Base-by-base conservation (phyloP, 805 yeast genomes). In the Candida vartiovaarae region DNA sequence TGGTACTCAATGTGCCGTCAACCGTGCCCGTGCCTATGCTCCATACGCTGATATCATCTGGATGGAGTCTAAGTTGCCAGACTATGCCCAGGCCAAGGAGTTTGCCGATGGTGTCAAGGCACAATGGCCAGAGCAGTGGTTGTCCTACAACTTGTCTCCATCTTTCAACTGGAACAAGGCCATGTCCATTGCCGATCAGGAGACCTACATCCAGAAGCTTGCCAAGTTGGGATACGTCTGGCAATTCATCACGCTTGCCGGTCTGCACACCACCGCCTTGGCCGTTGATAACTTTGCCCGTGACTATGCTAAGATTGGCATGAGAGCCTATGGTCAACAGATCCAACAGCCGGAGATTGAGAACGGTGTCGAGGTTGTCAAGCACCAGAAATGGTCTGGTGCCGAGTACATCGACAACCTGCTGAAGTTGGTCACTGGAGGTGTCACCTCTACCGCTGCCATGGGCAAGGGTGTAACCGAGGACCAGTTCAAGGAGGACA, bases 381-480 rank as follows among this genome's bases (percentile, higher is more conserved):
- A 89, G 75, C 98, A 91, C 68, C 98, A 91, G 69, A 88, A 90
- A 67, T 91, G 98, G 98, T 88, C 96, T 36, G 98, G 98, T 63
- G 98, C 98, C 29, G 95, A 87, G 68, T 90, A 88, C 72, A 84
- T 91, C 61, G 98, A 91, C 67, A 82, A 87, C 47, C 72, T 91
- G 60, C 80, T 91, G 65, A 89, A 83, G 67, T 73, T 88, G 67
- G 93, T 89, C 26, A 82, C 93, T 44, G 97, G 97, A 58, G 98
- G 98, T 70, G 84, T 90, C 46, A 75, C 90, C 41, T 83, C 95
- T 20, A 91, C 98, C 39, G 95, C 97, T 53, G 97, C 98, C 39
- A 91, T 91, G 97, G 97, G 97, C 61, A 83, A 83, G 49, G 98
- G 98, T 72, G 97, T 91, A 54, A 91, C 98, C 43, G 98, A 91